Conservation (phyloP, 495 filamentous ascomycete species). For the Podospora pseudocomata region DNA sequence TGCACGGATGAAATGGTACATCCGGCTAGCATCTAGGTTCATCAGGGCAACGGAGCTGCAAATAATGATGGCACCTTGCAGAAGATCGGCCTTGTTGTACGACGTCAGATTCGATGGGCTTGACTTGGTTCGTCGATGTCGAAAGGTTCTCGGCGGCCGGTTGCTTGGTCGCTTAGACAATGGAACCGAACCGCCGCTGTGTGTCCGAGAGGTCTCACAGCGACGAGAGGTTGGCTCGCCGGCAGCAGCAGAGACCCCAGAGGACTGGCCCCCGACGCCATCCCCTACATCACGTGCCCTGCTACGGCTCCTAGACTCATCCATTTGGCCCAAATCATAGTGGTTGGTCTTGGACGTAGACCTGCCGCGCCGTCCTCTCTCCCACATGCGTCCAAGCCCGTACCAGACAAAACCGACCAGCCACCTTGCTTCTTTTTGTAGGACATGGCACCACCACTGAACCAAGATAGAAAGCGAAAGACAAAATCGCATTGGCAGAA, state of each 20-base stretch:
- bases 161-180: constrained; percentile 12
- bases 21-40: constrained; percentile 89
- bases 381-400: constrained; percentile 75
- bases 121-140: constrained; percentile 76
- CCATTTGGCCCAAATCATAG: constrained; percentile 30
- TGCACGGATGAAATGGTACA: constrained; percentile 97
- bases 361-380: constrained; percentile 49
- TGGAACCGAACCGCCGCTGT: not conserved
- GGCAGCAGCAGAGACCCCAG: not conserved
- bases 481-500: constrained; percentile 84
- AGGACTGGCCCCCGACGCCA: not conserved
- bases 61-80: constrained; percentile 83
- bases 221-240: not conserved
- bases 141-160: constrained; percentile 36
- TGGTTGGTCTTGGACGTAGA: constrained; percentile 31
- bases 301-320: constrained; percentile 38
- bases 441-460: constrained; percentile 64
- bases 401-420: constrained; percentile 68
- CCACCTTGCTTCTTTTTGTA: constrained; percentile 63
- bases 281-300: constrained; percentile 27
- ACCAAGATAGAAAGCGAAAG: constrained; percentile 74
- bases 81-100: constrained; percentile 90
- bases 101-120: constrained; percentile 77
- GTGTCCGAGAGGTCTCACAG: constrained; percentile 10
- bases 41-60: constrained; percentile 80